Conservation (phyloP, 768 basidiomycete species). For the Suillus subluteus region DNA sequence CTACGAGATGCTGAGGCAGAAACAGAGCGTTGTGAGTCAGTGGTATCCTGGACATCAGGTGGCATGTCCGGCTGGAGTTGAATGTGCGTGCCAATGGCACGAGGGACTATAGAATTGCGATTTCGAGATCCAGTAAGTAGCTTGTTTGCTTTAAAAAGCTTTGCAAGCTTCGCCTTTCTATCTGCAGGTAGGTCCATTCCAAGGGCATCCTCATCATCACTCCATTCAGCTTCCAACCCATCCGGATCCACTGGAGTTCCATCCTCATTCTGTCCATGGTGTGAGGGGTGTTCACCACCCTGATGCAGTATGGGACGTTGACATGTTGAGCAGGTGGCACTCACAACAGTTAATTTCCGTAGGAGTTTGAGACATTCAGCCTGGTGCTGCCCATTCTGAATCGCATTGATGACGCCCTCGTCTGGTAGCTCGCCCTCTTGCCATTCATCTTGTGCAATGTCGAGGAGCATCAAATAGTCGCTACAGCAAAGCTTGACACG, state of each 20-base stretch:
- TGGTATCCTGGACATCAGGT: neutral
- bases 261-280: fast-evolving
- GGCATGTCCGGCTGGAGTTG: neutral
- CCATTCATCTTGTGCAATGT: no score
- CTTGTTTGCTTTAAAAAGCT: neutral
- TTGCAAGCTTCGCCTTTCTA: fast-evolving
- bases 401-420: fast-evolving
- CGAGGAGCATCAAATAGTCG: no score
- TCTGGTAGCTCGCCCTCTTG: neutral
- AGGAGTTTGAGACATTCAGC: neutral
- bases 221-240: fast-evolving
- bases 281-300: fast-evolving
- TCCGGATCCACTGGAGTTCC: no score
- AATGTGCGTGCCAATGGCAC: neutral
- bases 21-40: fast-evolving
- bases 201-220: neutral
- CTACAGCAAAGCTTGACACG: no score
- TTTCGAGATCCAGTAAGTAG: neutral
- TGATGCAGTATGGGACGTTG: fast-evolving
- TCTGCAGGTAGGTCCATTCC: fast-evolving
- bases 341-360: neutral
- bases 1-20: neutral
- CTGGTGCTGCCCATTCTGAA: neutral
- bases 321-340: neutral
- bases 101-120: neutral